Base-by-base conservation (phyloP, 257 asterid species). In the Rauvolfia tetraphylla region DNA sequence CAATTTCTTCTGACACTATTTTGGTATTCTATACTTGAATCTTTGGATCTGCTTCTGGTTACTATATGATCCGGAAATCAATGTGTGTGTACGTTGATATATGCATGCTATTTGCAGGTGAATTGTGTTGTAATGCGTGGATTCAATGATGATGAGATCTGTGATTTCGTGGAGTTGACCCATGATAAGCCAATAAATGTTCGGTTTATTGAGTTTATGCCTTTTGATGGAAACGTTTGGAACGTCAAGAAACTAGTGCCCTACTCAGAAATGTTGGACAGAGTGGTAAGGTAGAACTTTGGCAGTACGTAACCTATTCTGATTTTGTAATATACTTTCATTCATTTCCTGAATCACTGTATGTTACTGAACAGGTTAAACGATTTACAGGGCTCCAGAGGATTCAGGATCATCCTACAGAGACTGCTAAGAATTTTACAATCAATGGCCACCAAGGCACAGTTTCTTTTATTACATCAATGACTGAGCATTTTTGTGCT, bases 111-210 rank as follows among this genome's bases (percentile, higher is more conserved):
- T 31, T 72, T 53, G 53, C 79, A 95, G 99, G 93, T 95, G 79
- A 95, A 95, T 79, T 95, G 98, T 81, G 99, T 95, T 66, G 85
- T 95, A 44, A 95, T 95, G 98, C 98, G 95, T n/a, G 99, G 99
- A 79, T 91, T 92, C 96, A 95, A 95, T 82, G 98, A 95, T 57
- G 99, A 95, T 69, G 98, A 93, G 82, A 91, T 95, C 27, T 90
- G 93, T 75, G 95, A 92, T 88, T 95, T 95, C 75, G 94, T 95
- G 49, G 96, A 90, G 84, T 79, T 95, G 90, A 95, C 98, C 23
- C 96, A 96, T 20, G 96, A 92, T 76, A 95, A 85, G 84, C 98
- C 96, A 27, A 91, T 95, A 76, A 95, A 95, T 82, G 91, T 94
- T 29, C 91, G 98, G 76, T 95, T 95, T 78, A 95, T 95, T 75